Base-by-base conservation (phyloP, 176 grass and related monocot species). In the Themeda triandra region DNA sequence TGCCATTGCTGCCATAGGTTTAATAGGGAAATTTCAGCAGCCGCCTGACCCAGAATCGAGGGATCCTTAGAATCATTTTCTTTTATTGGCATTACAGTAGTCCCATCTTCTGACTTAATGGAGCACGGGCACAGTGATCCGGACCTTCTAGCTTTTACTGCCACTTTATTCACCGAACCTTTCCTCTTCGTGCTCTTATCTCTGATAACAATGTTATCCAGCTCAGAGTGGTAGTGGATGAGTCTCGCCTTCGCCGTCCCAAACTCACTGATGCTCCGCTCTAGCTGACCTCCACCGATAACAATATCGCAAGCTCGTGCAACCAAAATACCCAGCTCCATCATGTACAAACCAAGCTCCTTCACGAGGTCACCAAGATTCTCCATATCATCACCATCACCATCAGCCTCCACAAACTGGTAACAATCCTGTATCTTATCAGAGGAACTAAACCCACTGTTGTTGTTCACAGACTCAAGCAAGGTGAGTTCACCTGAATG, bases 1-100 rank as follows among this genome's bases (percentile, higher is more conserved):
- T 98, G 96, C 96, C 96, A 98, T 44, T 98, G 91, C 76, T 98
- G 96, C 96, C 96, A 98, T 51, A 98, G 81, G 85, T 92, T 82
- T 0, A 28, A 79, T 17, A 86, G 62, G 79, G 82, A 76, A 66
- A 80, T 35, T 6, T 0, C 5, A 28, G 56, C 56, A n/a, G 46
- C 7, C 8, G 37, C 66, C 2, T 31, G 25, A 46, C 79, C 76
- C 53, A 77, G 66, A 51, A 67, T 9, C 2, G 15, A 6, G 18
- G 46, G 13, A 75, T 62, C 59, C 36, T 71, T 63, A 15, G 49
- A 14, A 49, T 13, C 4, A 1, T 66, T 89, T 58, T 90, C 40
- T 75, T 64, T 28, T 28, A 3, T 19, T 39, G 24, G 1, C 24
- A 70, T 15, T 41, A 19, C 13, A 37, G 51, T 45, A 6, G 45